A percentile compares a stretch with the other conserved stretches of the same genome.
phyloP scores from a whole-genome alignment of 345 rosid species.

The Syzygium aromaticum region DNA sequence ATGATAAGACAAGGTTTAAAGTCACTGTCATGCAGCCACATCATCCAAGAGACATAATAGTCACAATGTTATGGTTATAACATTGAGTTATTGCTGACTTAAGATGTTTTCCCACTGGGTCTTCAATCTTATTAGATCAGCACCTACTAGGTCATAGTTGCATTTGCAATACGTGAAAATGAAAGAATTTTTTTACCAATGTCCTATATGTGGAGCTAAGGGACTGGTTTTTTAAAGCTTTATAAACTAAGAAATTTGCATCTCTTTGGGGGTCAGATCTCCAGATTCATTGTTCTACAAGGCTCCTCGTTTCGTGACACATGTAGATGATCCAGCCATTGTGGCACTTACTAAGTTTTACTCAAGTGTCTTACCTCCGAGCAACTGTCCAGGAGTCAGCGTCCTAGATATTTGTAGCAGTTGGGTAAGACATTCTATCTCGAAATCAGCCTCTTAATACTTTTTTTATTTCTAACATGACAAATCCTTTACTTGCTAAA shows the following conservation, averaged over 20 bases:
- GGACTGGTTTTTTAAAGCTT: neutral
- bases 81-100: neutral
- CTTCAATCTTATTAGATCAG: neutral
- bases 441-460: neutral
- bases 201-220: neutral
- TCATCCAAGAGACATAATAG: neutral
- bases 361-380: slow-evolving; percentile 68
- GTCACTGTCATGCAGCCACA: neutral
- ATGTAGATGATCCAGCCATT: slow-evolving; percentile 86
- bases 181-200: neutral
- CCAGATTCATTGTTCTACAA: slow-evolving; percentile 70
- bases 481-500: neutral
- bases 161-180: neutral
- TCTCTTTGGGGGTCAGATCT: slow-evolving; percentile 29
- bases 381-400: slow-evolving; percentile 62
- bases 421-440: slow-evolving; percentile 47
- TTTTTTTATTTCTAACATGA: neutral
- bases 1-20: neutral
- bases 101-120: neutral
- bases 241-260: neutral
- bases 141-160: neutral
- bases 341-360: slow-evolving; percentile 71
- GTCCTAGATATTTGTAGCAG: slow-evolving; percentile 88
- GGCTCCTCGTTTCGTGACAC: slow-evolving; percentile 78
- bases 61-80: neutral